Conservation (phyloP, 257 asterid species). For the Linderniella brevidens region DNA sequence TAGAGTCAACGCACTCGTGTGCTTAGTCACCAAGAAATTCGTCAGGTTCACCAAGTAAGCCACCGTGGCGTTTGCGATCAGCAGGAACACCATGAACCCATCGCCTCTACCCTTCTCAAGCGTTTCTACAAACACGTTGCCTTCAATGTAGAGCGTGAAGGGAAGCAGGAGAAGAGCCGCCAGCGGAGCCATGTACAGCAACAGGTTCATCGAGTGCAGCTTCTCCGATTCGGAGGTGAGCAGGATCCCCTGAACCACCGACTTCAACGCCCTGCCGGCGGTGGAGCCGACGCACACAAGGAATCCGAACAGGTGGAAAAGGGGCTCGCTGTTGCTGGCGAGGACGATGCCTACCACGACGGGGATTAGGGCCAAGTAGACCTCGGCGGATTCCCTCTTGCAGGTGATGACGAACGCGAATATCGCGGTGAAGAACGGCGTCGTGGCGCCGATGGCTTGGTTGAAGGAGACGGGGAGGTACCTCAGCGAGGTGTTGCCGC, state of each 20-base stretch:
- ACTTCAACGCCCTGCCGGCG: conserved; percentile 68
- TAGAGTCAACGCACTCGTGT: conserved; percentile 66
- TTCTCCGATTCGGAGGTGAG: conserved; percentile 69
- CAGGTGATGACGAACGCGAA: conserved; percentile 71
- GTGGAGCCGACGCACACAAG: conserved; percentile 62
- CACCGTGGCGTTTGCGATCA: conserved; percentile 35
- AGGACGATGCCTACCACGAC: conserved; percentile 83
- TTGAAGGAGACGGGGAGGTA: conserved; percentile 82
- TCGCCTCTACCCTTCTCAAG: conserved; percentile 25
- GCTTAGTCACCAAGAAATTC: conserved; percentile 64
- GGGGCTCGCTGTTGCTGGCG: conserved; percentile 75
- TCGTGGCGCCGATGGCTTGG: conserved; percentile 95
- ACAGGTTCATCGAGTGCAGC: conserved; percentile 63
- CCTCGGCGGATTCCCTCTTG: conserved; percentile 72
- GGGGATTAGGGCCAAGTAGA: conserved; percentile 72
- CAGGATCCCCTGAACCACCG: conserved; percentile 61
- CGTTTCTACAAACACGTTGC: conserved; percentile 28
- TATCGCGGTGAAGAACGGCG: conserved; percentile 87
- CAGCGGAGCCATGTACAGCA: conserved; percentile 65
- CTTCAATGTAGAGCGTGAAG: conserved; percentile 44
- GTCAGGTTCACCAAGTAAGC: conserved; percentile 67
- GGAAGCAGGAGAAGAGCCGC: conserved; percentile 48
- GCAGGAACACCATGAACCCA: conserved; percentile 35
- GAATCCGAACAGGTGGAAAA: conserved; percentile 56
- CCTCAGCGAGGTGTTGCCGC: conserved; percentile 73